A percentile compares a stretch with the other conserved stretches of the same genome.
Evolutionary conservation across 2,329 filamentous ascomycete genomes (phyloP).

Genomic region (Plectosphaerella plurivora): DNA sequence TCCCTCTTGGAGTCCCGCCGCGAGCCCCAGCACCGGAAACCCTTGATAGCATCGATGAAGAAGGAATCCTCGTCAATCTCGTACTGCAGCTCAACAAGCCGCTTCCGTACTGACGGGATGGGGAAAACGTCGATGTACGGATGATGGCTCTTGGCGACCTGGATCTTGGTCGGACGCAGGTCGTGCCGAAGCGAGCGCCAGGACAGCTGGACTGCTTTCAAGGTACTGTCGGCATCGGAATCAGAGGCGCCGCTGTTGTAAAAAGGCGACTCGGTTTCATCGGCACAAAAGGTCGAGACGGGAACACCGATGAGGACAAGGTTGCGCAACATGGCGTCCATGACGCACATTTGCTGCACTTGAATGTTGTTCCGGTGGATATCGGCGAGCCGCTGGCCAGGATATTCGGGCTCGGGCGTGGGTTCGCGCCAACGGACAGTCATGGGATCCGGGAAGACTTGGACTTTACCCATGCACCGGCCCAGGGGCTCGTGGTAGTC

Average conservation of each 20-base stretch:
- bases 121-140: slow-evolving; percentile 19
- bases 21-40: slow-evolving; percentile 19
- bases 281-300: slow-evolving; percentile 16
- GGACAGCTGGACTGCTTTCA: slow-evolving; percentile 14
- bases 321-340: neutral
- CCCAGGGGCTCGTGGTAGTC: neutral
- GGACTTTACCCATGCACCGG: neutral
- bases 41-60: slow-evolving; percentile 15
- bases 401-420: neutral
- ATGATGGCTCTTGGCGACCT: slow-evolving; percentile 16
- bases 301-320: slow-evolving; percentile 14
- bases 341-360: neutral
- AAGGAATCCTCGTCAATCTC: slow-evolving; percentile 15
- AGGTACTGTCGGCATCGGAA: neutral
- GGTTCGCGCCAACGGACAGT: neutral
- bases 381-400: neutral
- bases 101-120: slow-evolving; percentile 17
- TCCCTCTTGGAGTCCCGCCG: slow-evolving; percentile 6
- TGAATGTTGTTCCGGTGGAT: neutral
- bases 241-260: slow-evolving; percentile 10
- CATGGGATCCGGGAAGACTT: neutral
- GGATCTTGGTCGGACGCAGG: slow-evolving; percentile 16
- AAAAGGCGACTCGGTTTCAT: slow-evolving; percentile 20
- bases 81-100: slow-evolving; percentile 10
- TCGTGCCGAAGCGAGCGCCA: slow-evolving; percentile 18